Evolutionary conservation across 192 early-diverging fungal genomes (phyloP), one percentile per base, ranked within the genome.

Genomic region (Diversispora eburnea): DNA sequence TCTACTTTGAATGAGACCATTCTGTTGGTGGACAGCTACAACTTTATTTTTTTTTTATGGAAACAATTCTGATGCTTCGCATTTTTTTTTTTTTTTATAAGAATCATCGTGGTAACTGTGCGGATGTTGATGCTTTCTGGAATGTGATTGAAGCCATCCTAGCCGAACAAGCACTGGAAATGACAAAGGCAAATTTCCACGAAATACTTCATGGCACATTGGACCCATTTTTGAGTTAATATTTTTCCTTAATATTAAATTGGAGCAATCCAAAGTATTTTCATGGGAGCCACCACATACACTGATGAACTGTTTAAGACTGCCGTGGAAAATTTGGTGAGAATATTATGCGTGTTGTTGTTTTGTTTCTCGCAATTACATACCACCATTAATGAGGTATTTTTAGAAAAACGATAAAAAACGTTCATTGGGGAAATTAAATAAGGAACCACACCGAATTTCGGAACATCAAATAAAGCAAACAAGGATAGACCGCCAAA

Each of bases 321-420:
- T 63, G 61, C 61, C 25, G 9, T 9, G 61, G 61, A 63, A 63
- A 63, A 63, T 63, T 63, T 63, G 61, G 61, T 63, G 39, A 71
- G 63, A 63, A 66, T 66, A 56, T 33, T 33, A 33, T 33, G 25
- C 2, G 71, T 49, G 56, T 73, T 73, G 69, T 73, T 72, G 72
- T 73, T 73, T 73, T 73, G 8, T 73, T 73, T 73, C 68, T 66
- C 19, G 72, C 61, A 39, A 63, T 33, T 63, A 63, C 39, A 8
- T 63, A 42, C 39, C 33, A 41, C 9, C 61, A 63, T 63, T 63
- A 19, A 63, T 63, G 61, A 63, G 39, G 3, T 63, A 63, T 63
- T 63, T 41, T 33, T 63, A 63, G 61, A 63, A 63, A 63, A 63
- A 63, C 39, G 39, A 63, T 19, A 63, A 2, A 63, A 63, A 63